Base-by-base conservation (phyloP, 2,329 filamentous ascomycete species). In the Metarhizium album region DNA sequence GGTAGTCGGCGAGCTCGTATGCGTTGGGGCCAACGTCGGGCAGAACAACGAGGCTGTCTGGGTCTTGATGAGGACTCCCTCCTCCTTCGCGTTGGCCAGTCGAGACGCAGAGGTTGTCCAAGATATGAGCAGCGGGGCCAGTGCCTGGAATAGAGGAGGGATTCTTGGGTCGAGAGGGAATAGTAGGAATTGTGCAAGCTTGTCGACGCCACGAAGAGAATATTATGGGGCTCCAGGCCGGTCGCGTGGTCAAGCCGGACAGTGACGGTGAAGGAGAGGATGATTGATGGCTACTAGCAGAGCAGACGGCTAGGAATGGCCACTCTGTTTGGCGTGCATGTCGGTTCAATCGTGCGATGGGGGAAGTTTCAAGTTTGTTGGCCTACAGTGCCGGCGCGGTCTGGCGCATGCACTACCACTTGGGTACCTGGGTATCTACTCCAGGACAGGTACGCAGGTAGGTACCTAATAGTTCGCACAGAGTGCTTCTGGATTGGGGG, bases 1-100 rank as follows among this genome's bases (percentile, higher is more conserved):
- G 55, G 59, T 72, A 73, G 46, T 71, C 67, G 53, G 58, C 59
- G 45, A 78, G 69, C 56, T 75, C 72, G 62, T 69, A 72, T 33
- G 59, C 55, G 42, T 65, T 60, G 42, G 45, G 42, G 31, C 50
- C 49, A 42, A 46, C 48, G 23, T 46, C 40, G 37, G 29, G 40
- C 22, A 42, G 27, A 8, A 24, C 37, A 33, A 48, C 49, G 46
- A 51, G 48, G 37, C 31, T 29, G 49, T 52, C 43, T 23, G 42
- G 23, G 40, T 52, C 31, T 24, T 16, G 29, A 45, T 49, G 13
- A 35, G 51, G 55, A 46, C 54, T 68, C 67, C 67, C 67, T 69
- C 67, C 67, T 66, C 67, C 58, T 55, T 62, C 60, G 54, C 59
- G 52, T 52, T 49, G 56, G 57, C 57, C 54, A 55, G 53, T 62